These are phyloP conservation scores for Wickerhamiella infanticola DNA, from an alignment of 1,139 yeast species.

Conservation along the genomic window DNA sequence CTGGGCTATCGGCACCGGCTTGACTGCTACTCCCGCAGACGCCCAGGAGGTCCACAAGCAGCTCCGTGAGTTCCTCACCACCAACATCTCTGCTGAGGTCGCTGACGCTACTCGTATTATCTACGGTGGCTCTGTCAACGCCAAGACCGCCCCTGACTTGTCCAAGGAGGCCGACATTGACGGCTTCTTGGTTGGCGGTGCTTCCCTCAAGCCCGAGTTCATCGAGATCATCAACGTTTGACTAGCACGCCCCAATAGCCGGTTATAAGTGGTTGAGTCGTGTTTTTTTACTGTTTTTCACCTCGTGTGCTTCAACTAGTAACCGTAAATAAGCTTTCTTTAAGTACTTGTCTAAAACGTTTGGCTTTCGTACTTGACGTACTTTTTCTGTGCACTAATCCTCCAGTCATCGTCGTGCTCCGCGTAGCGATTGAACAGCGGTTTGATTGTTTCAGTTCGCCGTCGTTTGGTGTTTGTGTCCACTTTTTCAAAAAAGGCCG, in stretches of 20 bases:
- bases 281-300: too few relatives aligned
- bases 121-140: conserved; percentile 98
- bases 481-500: conserved; percentile 56
- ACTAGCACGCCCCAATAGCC: background rate
- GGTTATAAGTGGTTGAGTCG: background rate
- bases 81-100: conserved; percentile 60
- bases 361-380: conserved; percentile 5
- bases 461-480: conserved; percentile 28
- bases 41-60: conserved; percentile 82
- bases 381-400: conserved; percentile 27
- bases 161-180: conserved; percentile 88
- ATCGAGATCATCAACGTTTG: conserved; percentile 65
- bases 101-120: conserved; percentile 77
- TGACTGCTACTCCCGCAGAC: conserved; percentile 96
- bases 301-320: background rate
- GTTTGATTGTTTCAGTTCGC: conserved; percentile 39
- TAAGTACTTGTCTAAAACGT: conserved; percentile 1
- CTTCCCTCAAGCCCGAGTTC: conserved; percentile 95
- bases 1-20: conserved; percentile 99
- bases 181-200: conserved; percentile 99
- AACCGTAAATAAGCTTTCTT: background rate
- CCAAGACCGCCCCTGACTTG: conserved; percentile 81
- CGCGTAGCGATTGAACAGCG: conserved; percentile 43
- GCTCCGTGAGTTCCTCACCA: conserved; percentile 68
- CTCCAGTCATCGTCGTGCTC: conserved; percentile 42